phyloP scores from a whole-genome alignment of 768 basidiomycete genomes.

The Mycena floridula region DNA sequence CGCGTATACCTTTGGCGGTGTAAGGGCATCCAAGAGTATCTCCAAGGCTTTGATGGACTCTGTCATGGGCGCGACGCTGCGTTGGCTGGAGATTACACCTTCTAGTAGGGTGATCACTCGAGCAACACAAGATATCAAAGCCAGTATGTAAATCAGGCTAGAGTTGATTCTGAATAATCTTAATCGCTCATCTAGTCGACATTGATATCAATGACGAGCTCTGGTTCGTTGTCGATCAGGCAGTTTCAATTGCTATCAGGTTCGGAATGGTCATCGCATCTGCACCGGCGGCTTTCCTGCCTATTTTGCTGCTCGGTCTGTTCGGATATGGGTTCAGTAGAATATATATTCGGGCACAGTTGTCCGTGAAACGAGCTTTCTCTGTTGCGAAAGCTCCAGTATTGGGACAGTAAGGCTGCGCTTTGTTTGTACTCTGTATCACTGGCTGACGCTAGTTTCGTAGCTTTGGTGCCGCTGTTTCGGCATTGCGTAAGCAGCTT shows the following conservation, averaged over 20 bases:
- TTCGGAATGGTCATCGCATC: no score
- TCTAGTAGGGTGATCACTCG: conserved; percentile 35
- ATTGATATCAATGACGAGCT: conserved; percentile 1
- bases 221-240: no score
- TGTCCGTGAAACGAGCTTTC: conserved; percentile 44
- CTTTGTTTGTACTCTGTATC: conserved; percentile 11
- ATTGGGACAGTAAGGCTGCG: conserved; percentile 24
- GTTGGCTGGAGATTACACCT: conserved; percentile 18
- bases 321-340: not conserved
- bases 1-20: conserved; percentile 2
- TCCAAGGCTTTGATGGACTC: conserved; percentile 29
- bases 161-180: not conserved
- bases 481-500: conserved; percentile 48
- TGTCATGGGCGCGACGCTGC: conserved; percentile 39
- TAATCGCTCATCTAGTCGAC: not conserved
- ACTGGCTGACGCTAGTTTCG: conserved; percentile 18
- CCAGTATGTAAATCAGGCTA: conserved; percentile 6
- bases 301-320: no score
- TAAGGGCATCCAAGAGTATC: conserved; percentile 11
- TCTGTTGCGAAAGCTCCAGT: conserved; percentile 32
- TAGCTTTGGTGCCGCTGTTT: conserved; percentile 48
- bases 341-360: conserved; percentile 23
- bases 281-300: conserved; percentile 8
- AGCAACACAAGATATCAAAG: conserved; percentile 42
- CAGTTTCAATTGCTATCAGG: no score